phyloP scores from a whole-genome alignment of 176 grass and related monocot species.

The Zea mays region DNA sequence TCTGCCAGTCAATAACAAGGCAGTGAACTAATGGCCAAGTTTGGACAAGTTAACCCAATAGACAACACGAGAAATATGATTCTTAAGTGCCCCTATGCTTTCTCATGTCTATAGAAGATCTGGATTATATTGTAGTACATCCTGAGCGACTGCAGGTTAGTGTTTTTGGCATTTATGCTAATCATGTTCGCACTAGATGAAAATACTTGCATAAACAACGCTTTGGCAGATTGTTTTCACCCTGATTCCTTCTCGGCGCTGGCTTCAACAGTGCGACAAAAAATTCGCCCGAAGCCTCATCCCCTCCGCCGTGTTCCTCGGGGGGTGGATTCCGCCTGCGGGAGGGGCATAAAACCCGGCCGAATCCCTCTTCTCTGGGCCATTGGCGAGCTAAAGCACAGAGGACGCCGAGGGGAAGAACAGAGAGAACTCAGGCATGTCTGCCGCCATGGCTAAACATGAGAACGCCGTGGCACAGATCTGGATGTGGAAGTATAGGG shows the following conservation, averaged over 20 bases:
- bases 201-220: slow-evolving; percentile 25
- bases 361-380: too few relatives aligned
- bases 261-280: too few relatives aligned
- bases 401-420: too few relatives aligned
- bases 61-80: slow-evolving; percentile 14
- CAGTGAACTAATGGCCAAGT: slow-evolving; percentile 2
- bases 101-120: background rate
- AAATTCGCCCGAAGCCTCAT: too few relatives aligned
- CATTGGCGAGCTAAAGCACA: too few relatives aligned
- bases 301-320: too few relatives aligned
- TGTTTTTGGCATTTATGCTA: slow-evolving; percentile 34
- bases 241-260: background rate
- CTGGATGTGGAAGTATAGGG: too few relatives aligned
- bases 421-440: too few relatives aligned
- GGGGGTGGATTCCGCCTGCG: too few relatives aligned
- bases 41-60: slow-evolving; percentile 9
- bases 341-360: too few relatives aligned
- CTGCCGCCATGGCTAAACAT: too few relatives aligned
- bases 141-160: background rate
- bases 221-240: slow-evolving; percentile 26
- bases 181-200: slow-evolving; percentile 36
- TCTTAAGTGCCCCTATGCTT: slow-evolving; percentile 18
- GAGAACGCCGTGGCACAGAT: too few relatives aligned
- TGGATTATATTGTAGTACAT: slow-evolving; percentile 30
- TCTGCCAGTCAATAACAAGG: slow-evolving; percentile 26